These are phyloP conservation scores for Daphne laureola DNA, from an alignment of 441 rosid species.

Conservation along the genomic window DNA sequence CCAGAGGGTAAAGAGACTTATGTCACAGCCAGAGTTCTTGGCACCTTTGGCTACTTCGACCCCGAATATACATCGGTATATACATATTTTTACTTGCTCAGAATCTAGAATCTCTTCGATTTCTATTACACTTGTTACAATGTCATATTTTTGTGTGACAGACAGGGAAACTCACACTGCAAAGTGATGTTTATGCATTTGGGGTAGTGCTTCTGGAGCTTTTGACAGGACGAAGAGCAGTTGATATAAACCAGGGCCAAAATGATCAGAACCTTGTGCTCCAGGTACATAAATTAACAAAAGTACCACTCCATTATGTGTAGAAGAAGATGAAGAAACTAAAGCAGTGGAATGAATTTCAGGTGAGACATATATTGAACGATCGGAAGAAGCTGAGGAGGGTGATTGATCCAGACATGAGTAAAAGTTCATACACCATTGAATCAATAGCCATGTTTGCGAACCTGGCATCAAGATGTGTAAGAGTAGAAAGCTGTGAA, in stretches of 20 bases:
- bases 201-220: slow-evolving; percentile 93
- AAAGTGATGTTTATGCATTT: slow-evolving; percentile 93
- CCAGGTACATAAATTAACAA: slow-evolving; percentile 39
- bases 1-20: slow-evolving; percentile 79
- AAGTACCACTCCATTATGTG: slow-evolving; percentile 7
- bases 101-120: background rate
- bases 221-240: slow-evolving; percentile 87
- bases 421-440: slow-evolving; percentile 60
- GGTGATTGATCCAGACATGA: slow-evolving; percentile 73
- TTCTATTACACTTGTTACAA: background rate
- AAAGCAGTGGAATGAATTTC: slow-evolving; percentile 18
- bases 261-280: slow-evolving; percentile 81
- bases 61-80: slow-evolving; percentile 88
- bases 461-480: slow-evolving; percentile 83
- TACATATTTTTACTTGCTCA: slow-evolving; percentile 4
- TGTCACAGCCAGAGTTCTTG: slow-evolving; percentile 85
- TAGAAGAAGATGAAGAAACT: background rate
- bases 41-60: slow-evolving; percentile 94
- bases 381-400: slow-evolving; percentile 70
- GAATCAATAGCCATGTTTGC: slow-evolving; percentile 88
- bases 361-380: slow-evolving; percentile 74
- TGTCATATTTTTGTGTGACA: slow-evolving; percentile 20
- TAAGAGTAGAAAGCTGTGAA: slow-evolving; percentile 66
- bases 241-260: slow-evolving; percentile 76
- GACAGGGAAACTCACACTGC: slow-evolving; percentile 92